phyloP scores from a whole-genome alignment of 2,329 filamentous ascomycete species.

The Lasiodiplodia sp. region DNA sequence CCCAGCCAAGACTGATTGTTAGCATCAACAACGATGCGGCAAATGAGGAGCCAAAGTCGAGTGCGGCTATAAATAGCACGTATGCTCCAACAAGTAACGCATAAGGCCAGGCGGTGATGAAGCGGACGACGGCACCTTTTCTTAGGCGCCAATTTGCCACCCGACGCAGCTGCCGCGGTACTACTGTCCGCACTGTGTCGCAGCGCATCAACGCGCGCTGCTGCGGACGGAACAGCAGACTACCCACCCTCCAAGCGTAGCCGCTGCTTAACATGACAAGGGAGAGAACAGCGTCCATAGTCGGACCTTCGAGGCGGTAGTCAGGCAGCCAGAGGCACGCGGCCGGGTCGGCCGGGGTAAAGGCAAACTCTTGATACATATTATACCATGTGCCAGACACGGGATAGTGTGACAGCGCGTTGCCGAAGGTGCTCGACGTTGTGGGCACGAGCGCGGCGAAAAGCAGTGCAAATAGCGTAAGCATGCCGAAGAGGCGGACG shows the following conservation, averaged over 20 bases:
- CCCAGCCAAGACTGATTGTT: background rate
- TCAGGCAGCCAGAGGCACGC: background rate
- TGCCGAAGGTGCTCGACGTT: background rate
- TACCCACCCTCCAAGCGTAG: background rate
- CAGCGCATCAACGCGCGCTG: background rate
- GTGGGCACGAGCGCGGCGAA: background rate
- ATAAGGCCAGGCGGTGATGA: background rate
- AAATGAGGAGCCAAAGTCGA: background rate
- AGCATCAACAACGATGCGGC: background rate
- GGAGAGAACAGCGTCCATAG: background rate
- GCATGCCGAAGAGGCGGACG: conserved; percentile 31
- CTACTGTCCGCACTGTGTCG: background rate
- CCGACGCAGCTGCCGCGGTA: background rate
- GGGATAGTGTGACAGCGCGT: background rate
- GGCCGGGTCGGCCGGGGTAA: conserved; percentile 3
- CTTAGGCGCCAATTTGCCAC: background rate
- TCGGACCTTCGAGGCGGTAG: background rate
- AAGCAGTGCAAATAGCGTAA: conserved; percentile 27
- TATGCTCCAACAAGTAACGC: background rate
- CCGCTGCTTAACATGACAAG: background rate
- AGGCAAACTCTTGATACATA: background rate
- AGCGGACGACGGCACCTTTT: background rate
- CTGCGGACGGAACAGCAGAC: background rate
- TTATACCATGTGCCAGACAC: background rate
- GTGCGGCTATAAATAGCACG: background rate